Evolutionary conservation across 208 protist genomes (phyloP).

Genomic region (Baffinella frigidus): DNA sequence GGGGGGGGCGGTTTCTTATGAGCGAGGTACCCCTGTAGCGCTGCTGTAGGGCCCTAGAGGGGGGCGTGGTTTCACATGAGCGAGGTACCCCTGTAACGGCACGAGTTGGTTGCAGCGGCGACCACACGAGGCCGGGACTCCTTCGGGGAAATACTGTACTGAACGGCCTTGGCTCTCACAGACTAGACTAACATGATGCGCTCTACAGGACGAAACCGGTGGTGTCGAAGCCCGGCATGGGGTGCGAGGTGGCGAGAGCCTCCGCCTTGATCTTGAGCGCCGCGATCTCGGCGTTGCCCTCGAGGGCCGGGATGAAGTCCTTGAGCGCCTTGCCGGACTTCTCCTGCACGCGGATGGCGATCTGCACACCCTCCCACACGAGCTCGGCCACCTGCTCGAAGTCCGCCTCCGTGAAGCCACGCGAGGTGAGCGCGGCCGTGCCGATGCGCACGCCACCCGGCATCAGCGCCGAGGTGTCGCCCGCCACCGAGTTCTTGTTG

Average conservation of each 20-base stretch:
- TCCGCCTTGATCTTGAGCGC: slow-evolving; percentile 58
- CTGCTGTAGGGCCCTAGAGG: too few species aligned
- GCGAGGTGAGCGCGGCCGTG: slow-evolving; percentile 75
- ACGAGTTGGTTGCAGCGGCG: too few species aligned
- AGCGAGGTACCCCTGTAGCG: too few species aligned
- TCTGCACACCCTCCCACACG: slow-evolving; percentile 68
- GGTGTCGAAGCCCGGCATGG: slow-evolving; percentile 58
- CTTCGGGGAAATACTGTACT: too few species aligned
- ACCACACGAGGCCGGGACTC: too few species aligned
- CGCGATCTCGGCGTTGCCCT: slow-evolving; percentile 37
- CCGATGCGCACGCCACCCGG: slow-evolving; percentile 77
- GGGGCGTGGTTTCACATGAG: too few species aligned
- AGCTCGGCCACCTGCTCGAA: slow-evolving; percentile 73
- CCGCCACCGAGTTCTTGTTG: slow-evolving; percentile 80
- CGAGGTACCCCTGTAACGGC: too few species aligned
- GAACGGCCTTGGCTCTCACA: too few species aligned
- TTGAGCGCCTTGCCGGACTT: slow-evolving; percentile 63
- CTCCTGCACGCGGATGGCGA: slow-evolving; percentile 64
- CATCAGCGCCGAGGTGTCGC: slow-evolving; percentile 74
- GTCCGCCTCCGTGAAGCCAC: slow-evolving; percentile 68
- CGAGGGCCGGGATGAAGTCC: slow-evolving; percentile 66
- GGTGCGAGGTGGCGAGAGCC: slow-evolving; percentile 52
- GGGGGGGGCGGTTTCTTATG: too few species aligned
- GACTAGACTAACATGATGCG: too few species aligned
- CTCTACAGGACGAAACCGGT: too few species aligned